Conservation (phyloP, 306 rosid genomes). For the Arachis stenosperma region DNA sequence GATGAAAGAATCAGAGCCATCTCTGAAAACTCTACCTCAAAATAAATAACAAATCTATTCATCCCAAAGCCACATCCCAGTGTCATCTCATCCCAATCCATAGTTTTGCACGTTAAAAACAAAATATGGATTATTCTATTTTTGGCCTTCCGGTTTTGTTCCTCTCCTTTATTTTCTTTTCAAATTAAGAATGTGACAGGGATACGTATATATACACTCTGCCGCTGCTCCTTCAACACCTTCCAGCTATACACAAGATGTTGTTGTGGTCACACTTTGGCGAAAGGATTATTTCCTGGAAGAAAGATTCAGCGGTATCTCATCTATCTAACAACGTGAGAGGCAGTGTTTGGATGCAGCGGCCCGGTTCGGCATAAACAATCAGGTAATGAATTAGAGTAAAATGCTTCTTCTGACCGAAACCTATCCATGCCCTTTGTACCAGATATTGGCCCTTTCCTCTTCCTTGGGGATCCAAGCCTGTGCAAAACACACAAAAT, state of each 20-base stretch:
- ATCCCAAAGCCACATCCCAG: constrained; percentile 35
- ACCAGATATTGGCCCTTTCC: constrained; percentile 93
- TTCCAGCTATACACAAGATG: constrained; percentile 19
- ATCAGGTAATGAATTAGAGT: constrained; percentile 81
- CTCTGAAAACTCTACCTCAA: constrained; percentile 39
- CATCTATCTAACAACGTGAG: constrained; percentile 38
- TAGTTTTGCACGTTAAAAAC: constrained; percentile 37
- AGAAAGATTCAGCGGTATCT: constrained; percentile 20
- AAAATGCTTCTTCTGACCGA: constrained; percentile 91
- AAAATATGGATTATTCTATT: background rate
- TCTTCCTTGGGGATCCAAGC: constrained; percentile 90
- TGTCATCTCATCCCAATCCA: constrained; percentile 16
- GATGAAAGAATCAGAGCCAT: constrained; percentile 14
- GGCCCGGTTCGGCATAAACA: constrained; percentile 71
- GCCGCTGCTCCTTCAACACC: constrained; percentile 29
- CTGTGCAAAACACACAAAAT: constrained; percentile 48
- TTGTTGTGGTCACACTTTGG: background rate
- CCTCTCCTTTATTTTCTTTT: background rate
- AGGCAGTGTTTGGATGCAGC: constrained; percentile 42
- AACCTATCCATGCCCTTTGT: constrained; percentile 80
- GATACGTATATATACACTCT: constrained; percentile 42
- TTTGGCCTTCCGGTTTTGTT: background rate
- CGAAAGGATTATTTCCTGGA: constrained; percentile 16
- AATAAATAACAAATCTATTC: constrained; percentile 34
- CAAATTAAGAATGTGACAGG: constrained; percentile 28